phyloP scores from a whole-genome alignment of 805 yeast genomes.

The Zygosaccharomyces rouxii region DNA sequence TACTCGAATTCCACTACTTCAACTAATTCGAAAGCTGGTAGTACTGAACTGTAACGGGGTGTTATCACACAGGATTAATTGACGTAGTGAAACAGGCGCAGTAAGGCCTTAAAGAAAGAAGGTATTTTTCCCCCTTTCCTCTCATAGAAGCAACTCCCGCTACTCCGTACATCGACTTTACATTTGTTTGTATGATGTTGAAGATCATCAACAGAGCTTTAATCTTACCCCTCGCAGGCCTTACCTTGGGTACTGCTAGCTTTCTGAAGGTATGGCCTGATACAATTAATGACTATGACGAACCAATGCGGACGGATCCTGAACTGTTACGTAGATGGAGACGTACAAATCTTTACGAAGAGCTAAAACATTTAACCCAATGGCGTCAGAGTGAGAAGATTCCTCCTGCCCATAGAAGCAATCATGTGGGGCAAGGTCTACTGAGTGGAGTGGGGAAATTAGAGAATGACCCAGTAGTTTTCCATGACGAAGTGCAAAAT shows the following conservation, averaged over 20 bases:
- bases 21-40: neutral
- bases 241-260: slow-evolving; percentile 26
- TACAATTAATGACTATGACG: slow-evolving; percentile 17
- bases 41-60: too few species aligned
- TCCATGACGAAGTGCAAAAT: slow-evolving; percentile 46
- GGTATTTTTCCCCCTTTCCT: neutral
- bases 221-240: slow-evolving; percentile 30
- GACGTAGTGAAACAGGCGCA: neutral
- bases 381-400: slow-evolving; percentile 41
- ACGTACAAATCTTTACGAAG: neutral
- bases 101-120: neutral
- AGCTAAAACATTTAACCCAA: slow-evolving; percentile 9
- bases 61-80: too few species aligned
- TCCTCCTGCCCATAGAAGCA: slow-evolving; percentile 54
- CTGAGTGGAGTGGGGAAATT: slow-evolving; percentile 62
- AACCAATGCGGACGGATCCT: slow-evolving; percentile 8
- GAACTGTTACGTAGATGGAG: slow-evolving; percentile 7
- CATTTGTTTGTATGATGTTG: neutral
- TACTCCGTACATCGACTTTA: neutral
- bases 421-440: slow-evolving; percentile 70
- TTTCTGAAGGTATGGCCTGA: slow-evolving; percentile 35
- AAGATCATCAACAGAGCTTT: slow-evolving; percentile 17
- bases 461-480: slow-evolving; percentile 72
- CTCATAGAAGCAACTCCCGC: neutral
- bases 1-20: neutral